Evolutionary conservation across 495 filamentous ascomycete species (phyloP), one percentile per base, ranked within the genome.

Genomic region (Hypoxylon intermedium): DNA sequence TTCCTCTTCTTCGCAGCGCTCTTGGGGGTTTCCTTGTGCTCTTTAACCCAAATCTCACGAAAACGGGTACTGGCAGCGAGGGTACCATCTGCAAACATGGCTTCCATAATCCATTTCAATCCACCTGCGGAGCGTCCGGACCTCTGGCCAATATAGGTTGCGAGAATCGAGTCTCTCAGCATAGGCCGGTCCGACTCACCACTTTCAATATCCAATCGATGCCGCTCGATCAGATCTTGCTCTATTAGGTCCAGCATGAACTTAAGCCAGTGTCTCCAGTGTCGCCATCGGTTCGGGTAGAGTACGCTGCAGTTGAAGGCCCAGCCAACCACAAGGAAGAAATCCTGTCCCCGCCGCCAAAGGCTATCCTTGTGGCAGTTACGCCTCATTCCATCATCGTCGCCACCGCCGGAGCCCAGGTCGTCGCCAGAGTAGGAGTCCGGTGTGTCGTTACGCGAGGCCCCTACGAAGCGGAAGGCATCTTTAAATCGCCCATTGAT

Each of bases 281-380:
- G 80, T 51, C 82, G 83, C 94, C 94, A 98, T 18, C 92, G 77
- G 33, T 81, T 81, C 3, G 76, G 75, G 50, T 93, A 79, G 36
- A 80, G 71, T 2, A 91, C 81, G 12, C 91, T 91, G 74, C 94
- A 98, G 63, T 92, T 93, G 71, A 97, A 96, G 0, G 89, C 87
- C 94, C 94, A 98, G 3, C 94, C 94, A 0, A 93, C 85, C 0
- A 89, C 82, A 34, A 88, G 83, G 91, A 95, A 98, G 59, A 98
- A 93, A 67, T 96, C 90, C 20, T 88, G 85, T 0, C 87, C 90
- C 15, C 83, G 79, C 12, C 75, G 72, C 84, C 89, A 96, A 5
- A 97, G 43, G 2, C 89, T 84, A 7, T 84, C 83, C n/a, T 79
- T 74, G 18, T 83, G 81, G 21, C 67, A 46, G 30, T 43, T 50